Evolutionary conservation across 192 early-diverging fungal species (phyloP).

Genomic region (Gaertneriomyces sp.): DNA sequence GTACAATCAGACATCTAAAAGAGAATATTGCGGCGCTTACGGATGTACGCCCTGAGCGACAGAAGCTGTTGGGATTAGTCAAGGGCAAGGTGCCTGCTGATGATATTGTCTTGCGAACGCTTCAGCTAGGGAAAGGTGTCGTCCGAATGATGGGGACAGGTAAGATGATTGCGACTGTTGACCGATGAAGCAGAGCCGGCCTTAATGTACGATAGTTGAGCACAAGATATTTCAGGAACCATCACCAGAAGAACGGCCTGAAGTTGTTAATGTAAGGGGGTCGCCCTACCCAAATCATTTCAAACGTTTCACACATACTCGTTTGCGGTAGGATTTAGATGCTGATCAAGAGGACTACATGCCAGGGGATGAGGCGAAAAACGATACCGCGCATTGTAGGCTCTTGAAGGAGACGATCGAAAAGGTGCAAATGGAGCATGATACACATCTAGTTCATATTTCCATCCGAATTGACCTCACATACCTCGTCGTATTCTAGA

Average conservation of each 20-base stretch:
- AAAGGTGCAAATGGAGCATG: too few species aligned
- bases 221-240: constrained; percentile 52
- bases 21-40: constrained; percentile 54
- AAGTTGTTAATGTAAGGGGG: constrained; percentile 43
- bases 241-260: constrained; percentile 41
- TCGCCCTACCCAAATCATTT: not conserved
- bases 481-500: constrained; percentile 24
- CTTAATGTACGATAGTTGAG: constrained; percentile 29
- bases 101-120: not conserved
- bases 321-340: too few species aligned
- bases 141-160: constrained; percentile 53
- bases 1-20: constrained; percentile 28
- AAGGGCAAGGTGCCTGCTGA: constrained; percentile 60
- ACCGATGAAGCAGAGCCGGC: too few species aligned
- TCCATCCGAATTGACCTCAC: not conserved
- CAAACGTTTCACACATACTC: not conserved
- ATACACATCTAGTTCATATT: too few species aligned
- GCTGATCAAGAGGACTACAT: too few species aligned
- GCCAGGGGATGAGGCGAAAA: too few species aligned
- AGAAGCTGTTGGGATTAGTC: constrained; percentile 70
- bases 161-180: not conserved
- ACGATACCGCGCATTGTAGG: too few species aligned
- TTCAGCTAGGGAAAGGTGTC: constrained; percentile 4
- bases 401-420: too few species aligned
- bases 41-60: constrained; percentile 55